phyloP scores from a whole-genome alignment of 2,329 filamentous ascomycete species.

The Karstenula rhodostoma region DNA sequence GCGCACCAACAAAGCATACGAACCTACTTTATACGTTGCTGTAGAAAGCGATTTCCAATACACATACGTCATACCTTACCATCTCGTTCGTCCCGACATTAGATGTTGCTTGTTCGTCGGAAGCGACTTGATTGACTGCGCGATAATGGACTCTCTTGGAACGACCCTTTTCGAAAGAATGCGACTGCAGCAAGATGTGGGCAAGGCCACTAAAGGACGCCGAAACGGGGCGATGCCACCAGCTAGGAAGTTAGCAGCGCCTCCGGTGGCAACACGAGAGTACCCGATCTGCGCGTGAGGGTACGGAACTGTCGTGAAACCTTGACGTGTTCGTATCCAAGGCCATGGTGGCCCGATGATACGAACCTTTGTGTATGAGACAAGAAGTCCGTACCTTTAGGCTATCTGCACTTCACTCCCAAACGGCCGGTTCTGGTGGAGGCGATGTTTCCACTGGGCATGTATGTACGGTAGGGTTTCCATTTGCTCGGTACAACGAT shows the following conservation, averaged over 20 bases:
- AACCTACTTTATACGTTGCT: background rate
- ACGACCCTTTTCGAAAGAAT: background rate
- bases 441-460: background rate
- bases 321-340: background rate
- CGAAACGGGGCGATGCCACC: background rate
- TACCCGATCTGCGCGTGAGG: background rate
- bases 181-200: background rate
- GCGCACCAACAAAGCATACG: background rate
- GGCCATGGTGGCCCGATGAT: background rate
- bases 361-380: background rate
- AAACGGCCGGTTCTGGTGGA: background rate
- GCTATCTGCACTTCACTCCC: background rate
- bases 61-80: too few species aligned
- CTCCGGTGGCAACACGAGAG: background rate
- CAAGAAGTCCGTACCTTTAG: background rate
- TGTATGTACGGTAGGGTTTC: background rate
- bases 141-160: background rate
- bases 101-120: background rate
- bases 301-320: slow-evolving; percentile 1
- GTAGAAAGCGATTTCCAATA: background rate
- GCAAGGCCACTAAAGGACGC: background rate
- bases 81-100: too few species aligned
- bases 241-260: slow-evolving; percentile 4
- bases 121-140: background rate
- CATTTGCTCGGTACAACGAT: background rate